Conservation (phyloP, 2,329 filamentous ascomycete species). For the Alternaria gaisen region DNA sequence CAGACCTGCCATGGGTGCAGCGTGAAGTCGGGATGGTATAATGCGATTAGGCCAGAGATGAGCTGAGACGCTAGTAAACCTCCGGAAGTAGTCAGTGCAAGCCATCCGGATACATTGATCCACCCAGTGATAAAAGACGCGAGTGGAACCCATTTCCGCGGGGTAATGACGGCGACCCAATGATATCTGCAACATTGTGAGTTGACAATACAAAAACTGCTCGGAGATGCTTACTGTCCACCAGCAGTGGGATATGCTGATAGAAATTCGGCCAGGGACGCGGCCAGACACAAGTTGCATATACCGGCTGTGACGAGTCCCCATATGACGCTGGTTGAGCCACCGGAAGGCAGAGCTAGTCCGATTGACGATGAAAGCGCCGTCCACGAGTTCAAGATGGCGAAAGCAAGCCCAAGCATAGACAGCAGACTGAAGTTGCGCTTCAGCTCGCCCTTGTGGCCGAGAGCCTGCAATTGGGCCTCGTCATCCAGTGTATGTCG, state of each 20-base stretch:
- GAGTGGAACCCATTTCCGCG: constrained; percentile 67
- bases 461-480: constrained; percentile 54
- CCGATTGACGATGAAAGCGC: constrained; percentile 66
- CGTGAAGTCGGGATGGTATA: constrained; percentile 67
- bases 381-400: constrained; percentile 71
- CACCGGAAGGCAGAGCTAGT: constrained; percentile 73
- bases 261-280: constrained; percentile 75
- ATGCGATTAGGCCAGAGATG: constrained; percentile 69
- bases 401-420: constrained; percentile 70
- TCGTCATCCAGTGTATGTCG: constrained; percentile 42
- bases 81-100: constrained; percentile 71
- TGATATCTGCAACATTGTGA: constrained; percentile 64
- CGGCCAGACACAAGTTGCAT: constrained; percentile 75
- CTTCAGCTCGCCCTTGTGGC: constrained; percentile 66
- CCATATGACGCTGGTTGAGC: constrained; percentile 76
- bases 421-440: constrained; percentile 67
- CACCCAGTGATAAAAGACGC: constrained; percentile 77
- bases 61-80: constrained; percentile 73
- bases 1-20: constrained; percentile 75
- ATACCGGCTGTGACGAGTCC: constrained; percentile 64
- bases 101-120: constrained; percentile 78
- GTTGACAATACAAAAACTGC: constrained; percentile 24
- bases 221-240: constrained; percentile 34
- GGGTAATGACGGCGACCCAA: constrained; percentile 73
- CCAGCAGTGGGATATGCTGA: constrained; percentile 67